Conservation (phyloP, 495 filamentous ascomycete genomes). For the Massariosphaeria phaeospora region DNA sequence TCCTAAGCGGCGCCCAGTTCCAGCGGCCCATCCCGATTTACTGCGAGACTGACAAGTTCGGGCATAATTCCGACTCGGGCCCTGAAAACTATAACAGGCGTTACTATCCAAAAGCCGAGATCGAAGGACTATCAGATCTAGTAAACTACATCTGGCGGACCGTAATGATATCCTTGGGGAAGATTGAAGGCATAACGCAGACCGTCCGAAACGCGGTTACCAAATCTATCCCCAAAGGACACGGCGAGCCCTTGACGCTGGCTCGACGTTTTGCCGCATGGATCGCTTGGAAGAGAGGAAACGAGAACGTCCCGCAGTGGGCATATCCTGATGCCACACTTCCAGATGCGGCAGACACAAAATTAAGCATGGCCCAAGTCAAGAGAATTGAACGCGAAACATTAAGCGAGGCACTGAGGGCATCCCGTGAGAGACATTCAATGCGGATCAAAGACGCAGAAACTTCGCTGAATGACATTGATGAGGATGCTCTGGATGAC, state of each 20-base stretch:
- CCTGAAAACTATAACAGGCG: slow-evolving; percentile 53
- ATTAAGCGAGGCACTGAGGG: slow-evolving; percentile 33
- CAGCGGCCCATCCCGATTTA: slow-evolving; percentile 53
- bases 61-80: slow-evolving; percentile 46
- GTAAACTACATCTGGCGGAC: slow-evolving; percentile 62
- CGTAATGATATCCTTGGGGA: slow-evolving; percentile 61
- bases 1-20: slow-evolving; percentile 55
- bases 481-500: not conserved
- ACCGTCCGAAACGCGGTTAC: slow-evolving; percentile 56
- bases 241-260: slow-evolving; percentile 57
- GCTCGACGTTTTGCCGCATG: slow-evolving; percentile 63
- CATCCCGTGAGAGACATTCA: slow-evolving; percentile 15
- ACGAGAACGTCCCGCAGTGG: slow-evolving; percentile 64
- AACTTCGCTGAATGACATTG: not conserved
- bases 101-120: slow-evolving; percentile 63
- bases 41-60: slow-evolving; percentile 54
- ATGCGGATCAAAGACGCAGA: slow-evolving; percentile 15
- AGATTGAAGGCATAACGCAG: slow-evolving; percentile 54
- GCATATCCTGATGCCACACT: slow-evolving; percentile 43
- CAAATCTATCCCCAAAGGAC: slow-evolving; percentile 59
- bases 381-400: slow-evolving; percentile 36
- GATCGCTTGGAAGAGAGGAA: slow-evolving; percentile 70
- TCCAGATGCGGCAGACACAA: slow-evolving; percentile 36
- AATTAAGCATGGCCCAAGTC: slow-evolving; percentile 37
- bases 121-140: slow-evolving; percentile 62